phyloP scores from a whole-genome alignment of 2,329 filamentous ascomycete genomes.

The Pyrenophora seminiperda region DNA sequence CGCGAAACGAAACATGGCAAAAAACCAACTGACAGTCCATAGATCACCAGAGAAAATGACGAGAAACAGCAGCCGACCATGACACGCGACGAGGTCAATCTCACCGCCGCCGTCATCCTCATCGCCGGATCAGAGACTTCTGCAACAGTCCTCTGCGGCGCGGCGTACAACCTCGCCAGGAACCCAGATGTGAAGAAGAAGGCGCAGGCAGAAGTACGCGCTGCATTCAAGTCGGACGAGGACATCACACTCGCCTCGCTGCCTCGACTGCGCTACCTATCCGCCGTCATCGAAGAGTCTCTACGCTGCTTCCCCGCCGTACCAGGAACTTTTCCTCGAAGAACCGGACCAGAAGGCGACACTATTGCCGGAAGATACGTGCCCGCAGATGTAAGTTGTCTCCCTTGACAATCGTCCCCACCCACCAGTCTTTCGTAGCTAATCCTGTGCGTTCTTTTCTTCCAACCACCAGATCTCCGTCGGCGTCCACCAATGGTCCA shows the following conservation, averaged over 20 bases:
- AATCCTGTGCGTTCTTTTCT: too few relatives aligned
- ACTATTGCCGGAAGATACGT: constrained; percentile 12
- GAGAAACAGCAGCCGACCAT: too few relatives aligned
- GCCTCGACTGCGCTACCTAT: constrained; percentile 2
- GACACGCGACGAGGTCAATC: neutral
- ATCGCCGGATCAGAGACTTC: constrained; percentile 32
- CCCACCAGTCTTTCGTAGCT: too few relatives aligned
- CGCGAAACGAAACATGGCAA: too few relatives aligned
- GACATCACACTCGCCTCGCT: too few relatives aligned
- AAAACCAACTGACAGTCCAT: too few relatives aligned
- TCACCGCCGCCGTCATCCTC: constrained; percentile 33
- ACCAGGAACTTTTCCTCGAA: constrained; percentile 1
- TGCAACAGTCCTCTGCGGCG: constrained; percentile 25
- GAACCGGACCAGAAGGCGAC: neutral
- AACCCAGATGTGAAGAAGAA: constrained; percentile 15
- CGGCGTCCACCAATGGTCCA: constrained; percentile 18
- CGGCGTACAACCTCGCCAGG: constrained; percentile 19
- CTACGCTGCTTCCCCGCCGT: constrained; percentile 11
- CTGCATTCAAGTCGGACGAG: constrained; percentile 21
- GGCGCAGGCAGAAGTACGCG: constrained; percentile 21
- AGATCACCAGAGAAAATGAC: too few relatives aligned
- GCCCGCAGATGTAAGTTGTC: constrained; percentile 11
- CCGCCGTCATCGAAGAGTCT: too few relatives aligned
- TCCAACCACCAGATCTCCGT: constrained; percentile 16
- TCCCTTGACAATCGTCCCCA: too few relatives aligned